phyloP scores from a whole-genome alignment of 495 filamentous ascomycete genomes.

The Tricharina praecox region DNA sequence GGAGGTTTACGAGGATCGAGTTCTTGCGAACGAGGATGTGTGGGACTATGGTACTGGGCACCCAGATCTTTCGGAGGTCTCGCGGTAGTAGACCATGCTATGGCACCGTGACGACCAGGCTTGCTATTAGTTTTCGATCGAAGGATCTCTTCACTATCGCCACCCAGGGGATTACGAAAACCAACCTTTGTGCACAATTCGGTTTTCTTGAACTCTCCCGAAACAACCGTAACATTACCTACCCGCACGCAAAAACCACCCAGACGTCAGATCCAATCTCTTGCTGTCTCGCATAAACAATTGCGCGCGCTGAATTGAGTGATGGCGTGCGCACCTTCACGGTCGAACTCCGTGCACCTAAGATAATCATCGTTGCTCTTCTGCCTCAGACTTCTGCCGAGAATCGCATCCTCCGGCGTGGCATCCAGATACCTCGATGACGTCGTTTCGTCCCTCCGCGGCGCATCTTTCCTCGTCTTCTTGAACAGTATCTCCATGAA shows the following conservation, averaged over 20 bases:
- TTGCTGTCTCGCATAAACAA: background rate
- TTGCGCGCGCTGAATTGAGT: background rate
- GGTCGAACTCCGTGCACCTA: constrained; percentile 87
- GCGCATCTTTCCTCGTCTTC: constrained; percentile 13
- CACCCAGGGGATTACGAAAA: too few relatives aligned
- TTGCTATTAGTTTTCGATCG: background rate
- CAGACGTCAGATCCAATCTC: constrained; percentile 4
- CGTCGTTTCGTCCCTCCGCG: constrained; percentile 14
- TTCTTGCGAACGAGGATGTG: constrained; percentile 89
- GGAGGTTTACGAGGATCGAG: constrained; percentile 83
- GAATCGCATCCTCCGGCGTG: constrained; percentile 23
- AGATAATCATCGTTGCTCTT: constrained; percentile 31
- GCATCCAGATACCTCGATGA: constrained; percentile 25
- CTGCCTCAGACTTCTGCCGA: constrained; percentile 22
- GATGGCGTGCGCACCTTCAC: constrained; percentile 37
- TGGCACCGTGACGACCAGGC: constrained; percentile 20
- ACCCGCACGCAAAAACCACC: background rate
- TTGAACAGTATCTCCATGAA: constrained; percentile 18
- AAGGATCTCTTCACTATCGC: too few relatives aligned
- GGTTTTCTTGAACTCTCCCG: constrained; percentile 91
- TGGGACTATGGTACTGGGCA: constrained; percentile 93
- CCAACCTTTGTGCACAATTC: constrained; percentile 88
- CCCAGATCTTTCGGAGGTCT: constrained; percentile 69
- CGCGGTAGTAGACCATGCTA: constrained; percentile 91
- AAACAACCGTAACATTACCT: constrained; percentile 80